Percentiles rank a stretch among this genome's conserved stretches.
Conservation (phyloP, 2,329 filamentous ascomycete species). For the Ophiostoma pallidulum region DNA sequence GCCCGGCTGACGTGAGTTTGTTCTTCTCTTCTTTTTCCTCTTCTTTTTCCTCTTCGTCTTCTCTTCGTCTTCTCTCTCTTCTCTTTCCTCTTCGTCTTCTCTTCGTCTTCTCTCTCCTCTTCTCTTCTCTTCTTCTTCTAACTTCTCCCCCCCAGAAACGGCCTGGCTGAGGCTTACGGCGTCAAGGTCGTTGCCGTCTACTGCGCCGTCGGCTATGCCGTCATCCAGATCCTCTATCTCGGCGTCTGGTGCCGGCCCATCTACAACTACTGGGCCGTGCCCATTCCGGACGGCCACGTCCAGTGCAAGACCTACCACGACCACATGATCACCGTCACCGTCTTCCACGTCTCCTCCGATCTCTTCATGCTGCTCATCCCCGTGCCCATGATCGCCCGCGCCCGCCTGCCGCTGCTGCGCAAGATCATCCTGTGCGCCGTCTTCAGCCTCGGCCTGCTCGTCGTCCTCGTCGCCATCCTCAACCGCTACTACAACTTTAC, state of each 20-base stretch:
- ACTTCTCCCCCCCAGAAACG: slow-evolving; percentile 14
- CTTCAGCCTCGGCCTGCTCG: slow-evolving; percentile 46
- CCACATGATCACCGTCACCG: slow-evolving; percentile 37
- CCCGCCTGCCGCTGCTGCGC: slow-evolving; percentile 25
- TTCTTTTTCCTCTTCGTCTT: too few relatives aligned
- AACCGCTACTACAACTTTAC: slow-evolving; percentile 55
- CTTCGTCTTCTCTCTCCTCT: too few relatives aligned
- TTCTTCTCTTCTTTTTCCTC: background rate
- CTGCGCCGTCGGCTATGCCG: slow-evolving; percentile 15
- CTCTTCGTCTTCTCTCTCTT: too few relatives aligned
- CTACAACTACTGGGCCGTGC: slow-evolving; percentile 42
- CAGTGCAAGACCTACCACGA: slow-evolving; percentile 38
- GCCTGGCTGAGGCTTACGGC: slow-evolving; percentile 10
- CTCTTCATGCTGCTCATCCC: slow-evolving; percentile 36
- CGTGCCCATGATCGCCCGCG: slow-evolving; percentile 34
- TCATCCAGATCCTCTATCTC: slow-evolving; percentile 17
- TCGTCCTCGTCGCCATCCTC: slow-evolving; percentile 45
- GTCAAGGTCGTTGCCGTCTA: slow-evolving; percentile 32
- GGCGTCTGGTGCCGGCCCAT: slow-evolving; percentile 44
- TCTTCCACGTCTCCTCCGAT: slow-evolving; percentile 39
- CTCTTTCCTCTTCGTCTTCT: too few relatives aligned
- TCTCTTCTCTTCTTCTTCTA: too few relatives aligned
- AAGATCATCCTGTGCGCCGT: slow-evolving; percentile 46
- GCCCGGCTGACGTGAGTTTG: slow-evolving; percentile 39
- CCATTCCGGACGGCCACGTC: slow-evolving; percentile 25